Conservation (phyloP, 345 rosid species). For the Populus deltoides region DNA sequence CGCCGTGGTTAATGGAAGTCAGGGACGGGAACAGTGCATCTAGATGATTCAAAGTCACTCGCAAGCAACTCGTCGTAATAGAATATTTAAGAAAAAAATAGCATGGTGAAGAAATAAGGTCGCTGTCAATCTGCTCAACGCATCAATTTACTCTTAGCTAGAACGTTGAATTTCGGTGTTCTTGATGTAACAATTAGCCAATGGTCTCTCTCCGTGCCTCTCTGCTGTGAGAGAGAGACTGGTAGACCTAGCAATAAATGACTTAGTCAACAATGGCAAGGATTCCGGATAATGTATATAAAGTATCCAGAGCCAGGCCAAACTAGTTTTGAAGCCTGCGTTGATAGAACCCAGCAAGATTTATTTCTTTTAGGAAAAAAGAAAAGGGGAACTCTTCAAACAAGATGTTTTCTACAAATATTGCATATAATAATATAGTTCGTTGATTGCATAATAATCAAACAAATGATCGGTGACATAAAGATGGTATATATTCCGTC, state of each 20-base stretch:
- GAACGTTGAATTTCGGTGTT: background rate
- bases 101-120: conserved; percentile 4
- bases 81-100: background rate
- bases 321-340: background rate
- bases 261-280: conserved; percentile 13
- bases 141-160: conserved; percentile 20
- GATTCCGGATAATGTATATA: background rate
- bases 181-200: background rate
- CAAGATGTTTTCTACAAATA: no score
- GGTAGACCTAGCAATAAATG: conserved; percentile 1
- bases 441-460: background rate
- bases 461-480: background rate
- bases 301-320: background rate
- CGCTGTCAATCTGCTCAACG: conserved; percentile 34
- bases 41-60: background rate
- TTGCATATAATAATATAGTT: no score
- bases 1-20: conserved; percentile 43
- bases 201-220: background rate
- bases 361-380: no score
- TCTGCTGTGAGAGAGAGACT: background rate
- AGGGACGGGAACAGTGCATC: conserved; percentile 15
- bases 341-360: background rate
- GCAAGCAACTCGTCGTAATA: background rate
- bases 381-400: no score
- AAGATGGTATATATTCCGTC: background rate